Percentiles rank a stretch among this genome's conserved stretches.
Conservation (phyloP, 169 alveolate genomes). For the Eimeria falciformis region DNA sequence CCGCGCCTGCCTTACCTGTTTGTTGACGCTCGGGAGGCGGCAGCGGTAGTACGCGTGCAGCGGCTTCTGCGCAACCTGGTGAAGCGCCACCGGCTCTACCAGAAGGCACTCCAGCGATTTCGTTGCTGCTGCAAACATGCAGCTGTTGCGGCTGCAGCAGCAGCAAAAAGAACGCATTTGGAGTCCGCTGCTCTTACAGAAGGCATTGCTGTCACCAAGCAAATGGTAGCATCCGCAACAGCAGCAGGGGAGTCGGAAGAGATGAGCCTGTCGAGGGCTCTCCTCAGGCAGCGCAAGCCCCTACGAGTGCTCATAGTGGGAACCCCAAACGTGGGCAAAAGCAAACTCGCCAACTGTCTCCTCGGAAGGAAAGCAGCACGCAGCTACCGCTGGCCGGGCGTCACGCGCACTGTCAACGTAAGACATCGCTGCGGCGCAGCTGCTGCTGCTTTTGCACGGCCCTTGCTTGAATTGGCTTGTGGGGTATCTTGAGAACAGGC, state of each 20-base stretch:
- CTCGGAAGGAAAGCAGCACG: conserved; percentile 85
- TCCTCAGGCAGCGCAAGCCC: conserved; percentile 80
- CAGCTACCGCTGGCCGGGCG: conserved; percentile 87
- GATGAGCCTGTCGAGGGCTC: neutral
- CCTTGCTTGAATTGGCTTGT: too few species aligned
- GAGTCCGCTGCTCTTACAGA: neutral
- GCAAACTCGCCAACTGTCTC: conserved; percentile 86
- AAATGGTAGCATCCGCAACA: neutral
- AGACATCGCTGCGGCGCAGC: neutral
- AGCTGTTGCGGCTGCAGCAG: conserved; percentile 30
- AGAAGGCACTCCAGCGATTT: conserved; percentile 39
- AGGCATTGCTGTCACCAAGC: neutral
- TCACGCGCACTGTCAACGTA: conserved; percentile 79
- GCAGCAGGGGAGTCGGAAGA: conserved; percentile 2
- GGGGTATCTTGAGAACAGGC: too few species aligned
- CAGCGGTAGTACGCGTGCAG: conserved; percentile 59
- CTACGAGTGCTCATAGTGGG: conserved; percentile 87
- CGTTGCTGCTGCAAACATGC: conserved; percentile 43
- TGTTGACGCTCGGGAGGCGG: conserved; percentile 62
- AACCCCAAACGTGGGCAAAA: conserved; percentile 89
- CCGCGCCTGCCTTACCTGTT: conserved; percentile 60
- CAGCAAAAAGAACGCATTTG: too few species aligned
- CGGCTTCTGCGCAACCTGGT: conserved; percentile 62
- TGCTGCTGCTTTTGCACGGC: too few species aligned
- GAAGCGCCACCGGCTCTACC: conserved; percentile 61